Conservation (phyloP, 1,284 basidiomycete genomes). For the Moniliophthora roreri region DNA sequence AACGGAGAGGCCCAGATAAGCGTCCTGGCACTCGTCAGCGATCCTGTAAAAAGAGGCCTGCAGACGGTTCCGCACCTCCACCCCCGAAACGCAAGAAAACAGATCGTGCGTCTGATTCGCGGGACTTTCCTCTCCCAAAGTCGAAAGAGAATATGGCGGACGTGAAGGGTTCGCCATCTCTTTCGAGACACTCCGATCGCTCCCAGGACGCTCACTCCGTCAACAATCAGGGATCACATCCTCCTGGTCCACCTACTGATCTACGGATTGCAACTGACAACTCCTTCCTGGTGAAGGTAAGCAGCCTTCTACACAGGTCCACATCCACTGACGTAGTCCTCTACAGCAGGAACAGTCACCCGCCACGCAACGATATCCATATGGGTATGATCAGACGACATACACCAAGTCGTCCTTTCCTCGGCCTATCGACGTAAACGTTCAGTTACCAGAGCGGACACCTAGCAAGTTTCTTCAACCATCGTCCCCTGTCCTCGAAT, state of each 20-base stretch:
- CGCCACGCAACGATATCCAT: conserved; percentile 9
- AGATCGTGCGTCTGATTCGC: conserved; percentile 29
- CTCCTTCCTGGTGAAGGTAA: conserved; percentile 27
- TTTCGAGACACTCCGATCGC: conserved; percentile 19
- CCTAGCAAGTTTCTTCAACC: conserved; percentile 36
- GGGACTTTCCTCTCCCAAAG: conserved; percentile 26
- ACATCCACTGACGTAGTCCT: conserved; percentile 4
- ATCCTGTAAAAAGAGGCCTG: conserved; percentile 74
- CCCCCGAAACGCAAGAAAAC: conserved; percentile 63
- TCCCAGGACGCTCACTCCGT: conserved; percentile 18
- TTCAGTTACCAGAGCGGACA: conserved; percentile 21
- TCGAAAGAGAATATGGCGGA: conserved; percentile 35
- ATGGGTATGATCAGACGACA: conserved; percentile 31
- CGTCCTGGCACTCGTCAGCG: conserved; percentile 77
- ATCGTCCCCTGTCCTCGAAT: conserved; percentile 41
- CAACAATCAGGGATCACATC: not conserved
- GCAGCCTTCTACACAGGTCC: not conserved
- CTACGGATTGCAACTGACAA: conserved; percentile 27
- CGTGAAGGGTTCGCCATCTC: conserved; percentile 27
- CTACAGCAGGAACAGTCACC: conserved; percentile 1
- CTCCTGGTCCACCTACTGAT: conserved; percentile 23
- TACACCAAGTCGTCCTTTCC: conserved; percentile 33
- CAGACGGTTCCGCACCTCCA: conserved; percentile 52
- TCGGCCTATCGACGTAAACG: conserved; percentile 35
- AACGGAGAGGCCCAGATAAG: conserved; percentile 80